Percentiles rank a stretch among this genome's conserved stretches.
Conservation (phyloP, 179 eudicot species). For the Spergularia azorica region DNA sequence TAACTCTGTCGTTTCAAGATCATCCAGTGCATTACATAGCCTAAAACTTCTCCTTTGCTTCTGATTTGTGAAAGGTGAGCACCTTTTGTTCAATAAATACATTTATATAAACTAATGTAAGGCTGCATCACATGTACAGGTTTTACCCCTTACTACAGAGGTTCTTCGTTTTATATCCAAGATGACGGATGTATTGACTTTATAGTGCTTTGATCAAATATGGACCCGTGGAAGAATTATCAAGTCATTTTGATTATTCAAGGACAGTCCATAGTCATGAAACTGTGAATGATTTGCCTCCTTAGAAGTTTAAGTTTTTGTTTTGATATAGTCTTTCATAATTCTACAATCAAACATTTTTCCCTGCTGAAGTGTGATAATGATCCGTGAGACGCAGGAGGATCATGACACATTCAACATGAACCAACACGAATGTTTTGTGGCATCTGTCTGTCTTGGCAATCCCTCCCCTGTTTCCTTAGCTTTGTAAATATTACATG, state of each 20-base stretch:
- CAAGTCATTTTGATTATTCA: neutral
- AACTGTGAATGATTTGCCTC: neutral
- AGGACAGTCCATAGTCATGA: too few species aligned
- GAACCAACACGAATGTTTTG: conserved; percentile 54
- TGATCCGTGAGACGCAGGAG: conserved; percentile 53
- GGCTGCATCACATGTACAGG: neutral
- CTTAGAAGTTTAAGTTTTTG: neutral
- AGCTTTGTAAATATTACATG: neutral
- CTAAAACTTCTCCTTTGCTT: neutral
- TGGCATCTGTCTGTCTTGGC: neutral
- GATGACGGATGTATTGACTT: neutral
- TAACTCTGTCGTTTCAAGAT: neutral
- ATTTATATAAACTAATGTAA: neutral
- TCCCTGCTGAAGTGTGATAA: conserved; percentile 4
- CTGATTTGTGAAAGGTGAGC: too few species aligned
- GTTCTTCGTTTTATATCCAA: neutral
- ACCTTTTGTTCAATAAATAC: neutral
- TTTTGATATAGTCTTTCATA: neutral
- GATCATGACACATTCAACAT: conserved; percentile 76
- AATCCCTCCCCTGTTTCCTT: neutral
- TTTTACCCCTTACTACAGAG: neutral
- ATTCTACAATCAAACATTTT: neutral
- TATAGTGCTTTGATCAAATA: neutral
- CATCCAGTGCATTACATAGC: neutral
- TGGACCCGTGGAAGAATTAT: neutral